These are phyloP conservation scores for Barnettozyma sucrosica DNA, from an alignment of 805 yeast species.

Conservation along the genomic window DNA sequence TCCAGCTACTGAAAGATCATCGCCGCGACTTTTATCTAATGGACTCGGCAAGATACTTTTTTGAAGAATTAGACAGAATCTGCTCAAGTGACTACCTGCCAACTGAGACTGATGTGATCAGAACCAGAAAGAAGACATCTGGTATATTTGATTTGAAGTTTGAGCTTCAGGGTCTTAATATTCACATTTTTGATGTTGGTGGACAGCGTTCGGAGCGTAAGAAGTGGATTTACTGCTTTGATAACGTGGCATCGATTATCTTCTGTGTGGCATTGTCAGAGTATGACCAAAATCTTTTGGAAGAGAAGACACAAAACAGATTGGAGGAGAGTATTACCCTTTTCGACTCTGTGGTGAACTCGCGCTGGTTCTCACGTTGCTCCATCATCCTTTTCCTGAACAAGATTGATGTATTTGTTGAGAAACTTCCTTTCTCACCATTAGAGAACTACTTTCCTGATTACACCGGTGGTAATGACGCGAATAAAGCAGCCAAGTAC, in stretches of 20 bases:
- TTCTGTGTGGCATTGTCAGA: conserved; percentile 90
- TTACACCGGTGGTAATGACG: conserved; percentile 84
- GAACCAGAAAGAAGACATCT: conserved; percentile 88
- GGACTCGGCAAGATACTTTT: conserved; percentile 80
- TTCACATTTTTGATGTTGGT: conserved; percentile 81
- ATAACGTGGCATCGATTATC: conserved; percentile 82
- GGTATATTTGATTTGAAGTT: conserved; percentile 85
- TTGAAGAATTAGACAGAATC: conserved; percentile 61
- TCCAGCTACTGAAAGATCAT: conserved; percentile 48
- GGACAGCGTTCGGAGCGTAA: conserved; percentile 95
- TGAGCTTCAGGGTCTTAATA: conserved; percentile 60
- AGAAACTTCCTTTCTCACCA: conserved; percentile 76
- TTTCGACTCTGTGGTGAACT: conserved; percentile 86
- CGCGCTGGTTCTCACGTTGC: conserved; percentile 87
- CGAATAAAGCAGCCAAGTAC: conserved; percentile 86
- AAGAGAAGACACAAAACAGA: conserved; percentile 69
- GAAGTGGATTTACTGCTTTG: conserved; percentile 97
- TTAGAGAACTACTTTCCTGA: conserved; percentile 82
- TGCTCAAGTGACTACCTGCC: conserved; percentile 60
- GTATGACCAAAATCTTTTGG: conserved; percentile 81
- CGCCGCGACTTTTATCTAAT: conserved; percentile 71
- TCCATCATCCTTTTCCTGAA: conserved; percentile 82
- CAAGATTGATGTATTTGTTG: conserved; percentile 86
- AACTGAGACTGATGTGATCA: conserved; percentile 65
- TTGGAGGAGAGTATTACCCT: conserved; percentile 76